Conservation (phyloP, 2,329 filamentous ascomycete species). For the Aspergillus costaricaensis region DNA sequence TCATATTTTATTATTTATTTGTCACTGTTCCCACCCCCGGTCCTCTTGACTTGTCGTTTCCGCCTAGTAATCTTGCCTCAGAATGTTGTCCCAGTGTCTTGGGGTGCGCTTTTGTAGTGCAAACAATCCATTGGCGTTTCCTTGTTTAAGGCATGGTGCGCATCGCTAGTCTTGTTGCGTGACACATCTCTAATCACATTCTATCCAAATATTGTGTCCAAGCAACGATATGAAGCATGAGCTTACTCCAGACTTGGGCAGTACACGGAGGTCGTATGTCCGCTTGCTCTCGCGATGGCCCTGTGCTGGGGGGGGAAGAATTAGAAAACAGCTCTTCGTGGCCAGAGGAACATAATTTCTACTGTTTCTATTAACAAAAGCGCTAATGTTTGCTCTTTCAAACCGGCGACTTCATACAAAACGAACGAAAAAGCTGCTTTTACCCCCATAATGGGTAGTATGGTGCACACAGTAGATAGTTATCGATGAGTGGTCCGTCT, state of each 20-base stretch:
- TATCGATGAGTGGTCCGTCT: too few relatives aligned
- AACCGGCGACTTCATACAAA: not conserved
- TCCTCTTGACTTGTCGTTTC: not conserved
- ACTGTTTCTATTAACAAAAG: not conserved
- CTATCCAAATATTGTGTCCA: not conserved
- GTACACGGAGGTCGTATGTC: not conserved
- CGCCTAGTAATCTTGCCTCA: conserved; percentile 15
- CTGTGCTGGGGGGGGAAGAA: too few relatives aligned
- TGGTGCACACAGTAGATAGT: too few relatives aligned
- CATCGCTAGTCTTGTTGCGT: not conserved
- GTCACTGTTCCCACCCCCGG: not conserved
- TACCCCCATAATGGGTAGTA: too few relatives aligned
- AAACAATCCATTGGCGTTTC: not conserved
- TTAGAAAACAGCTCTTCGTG: not conserved
- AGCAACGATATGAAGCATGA: not conserved
- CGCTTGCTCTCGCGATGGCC: not conserved
- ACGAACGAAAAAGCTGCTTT: too few relatives aligned
- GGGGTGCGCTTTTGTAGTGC: not conserved
- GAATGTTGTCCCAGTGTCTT: conserved; percentile 14
- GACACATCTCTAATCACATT: conserved; percentile 2
- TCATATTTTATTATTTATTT: conserved; percentile 9
- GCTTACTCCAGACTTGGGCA: not conserved
- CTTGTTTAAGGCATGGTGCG: not conserved
- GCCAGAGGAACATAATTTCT: conserved; percentile 5
- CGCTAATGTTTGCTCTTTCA: not conserved